Base-by-base conservation (phyloP, 2,329 filamentous ascomycete species). In the Trichophyton rubrum region DNA sequence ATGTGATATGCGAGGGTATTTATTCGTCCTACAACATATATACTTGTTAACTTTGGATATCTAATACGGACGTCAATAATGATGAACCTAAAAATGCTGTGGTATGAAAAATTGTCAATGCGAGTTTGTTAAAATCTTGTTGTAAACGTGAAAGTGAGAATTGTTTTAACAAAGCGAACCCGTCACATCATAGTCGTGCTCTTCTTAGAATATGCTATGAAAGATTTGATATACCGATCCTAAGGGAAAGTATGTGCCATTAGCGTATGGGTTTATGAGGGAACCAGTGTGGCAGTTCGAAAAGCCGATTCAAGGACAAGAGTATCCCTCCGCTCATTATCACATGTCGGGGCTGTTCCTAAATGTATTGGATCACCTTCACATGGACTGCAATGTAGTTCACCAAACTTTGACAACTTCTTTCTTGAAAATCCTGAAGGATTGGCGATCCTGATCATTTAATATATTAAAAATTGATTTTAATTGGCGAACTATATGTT, bases 321-420 rank as follows among this genome's bases (percentile, higher is more conserved):
- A 64, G 56, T 13, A 64, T 72, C 40, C 67, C 65, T 22, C 61
- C 62, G 17, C 64, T 70, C 40, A 63, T 70, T n/a, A 71, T 62
- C 64, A 27, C 62, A 69, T 51, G 17, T 74, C 9, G n/a, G 67
- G 64, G 7, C 64, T 70, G 30, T 66, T 75, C n/a, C 68, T 76
- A 6, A 61, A 67, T 56, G 70, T 70, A 6, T 69, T 76, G 0
- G 70, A 75, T 41, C 75, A 73, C 60, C 67, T 76, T 13, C 73
- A 76, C 64, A 65, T 69, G 1, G 66, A 72, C 60, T 74, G 72
- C 58, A 66, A 65, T 38, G 61, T 75, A 22, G 70, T 76, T 8
- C 74, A 76, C 24, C 1, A 27, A 27, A 27, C 6, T 27, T 27
- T 27, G 24, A 27, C 24, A 5, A 5, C 24, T 5, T 27, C n/a